Evolutionary conservation across 768 basidiomycete genomes (phyloP).

Genomic region (Mycena polygramma): DNA sequence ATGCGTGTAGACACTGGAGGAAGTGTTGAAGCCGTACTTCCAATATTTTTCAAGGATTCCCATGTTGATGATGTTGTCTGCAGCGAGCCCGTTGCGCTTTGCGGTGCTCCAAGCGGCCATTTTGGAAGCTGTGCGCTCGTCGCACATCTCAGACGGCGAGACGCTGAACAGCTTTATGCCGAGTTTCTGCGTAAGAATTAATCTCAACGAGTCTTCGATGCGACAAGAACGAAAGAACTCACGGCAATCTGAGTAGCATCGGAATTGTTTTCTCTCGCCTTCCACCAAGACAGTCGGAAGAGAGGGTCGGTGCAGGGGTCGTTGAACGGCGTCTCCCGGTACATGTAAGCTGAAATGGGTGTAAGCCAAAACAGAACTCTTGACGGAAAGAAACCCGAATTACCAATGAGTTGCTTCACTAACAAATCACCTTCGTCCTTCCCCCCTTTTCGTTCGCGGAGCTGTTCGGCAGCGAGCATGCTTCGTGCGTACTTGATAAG

Average conservation of each 20-base stretch:
- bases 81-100: too few species aligned
- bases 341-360: slow-evolving; percentile 9
- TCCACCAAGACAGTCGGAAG: slow-evolving; percentile 1
- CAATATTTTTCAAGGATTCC: slow-evolving; percentile 12
- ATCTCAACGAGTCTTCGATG: too few species aligned
- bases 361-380: neutral
- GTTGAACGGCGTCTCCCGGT: slow-evolving; percentile 3
- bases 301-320: neutral
- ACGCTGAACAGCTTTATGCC: too few species aligned
- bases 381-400: too few species aligned
- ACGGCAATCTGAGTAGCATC: neutral
- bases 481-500: neutral
- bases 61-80: neutral
- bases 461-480: slow-evolving; percentile 12
- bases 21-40: slow-evolving; percentile 16
- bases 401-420: slow-evolving; percentile 17
- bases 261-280: neutral
- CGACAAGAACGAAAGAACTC: neutral
- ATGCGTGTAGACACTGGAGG: slow-evolving; percentile 1
- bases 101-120: too few species aligned
- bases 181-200: too few species aligned
- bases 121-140: slow-evolving; percentile 3
- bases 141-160: neutral
- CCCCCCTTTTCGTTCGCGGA: neutral
- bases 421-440: slow-evolving; percentile 3